Percentiles rank a stretch among this genome's conserved stretches.
Conservation (phyloP, 2,329 filamentous ascomycete species). For the Phaeosphaeriaceae sp. region DNA sequence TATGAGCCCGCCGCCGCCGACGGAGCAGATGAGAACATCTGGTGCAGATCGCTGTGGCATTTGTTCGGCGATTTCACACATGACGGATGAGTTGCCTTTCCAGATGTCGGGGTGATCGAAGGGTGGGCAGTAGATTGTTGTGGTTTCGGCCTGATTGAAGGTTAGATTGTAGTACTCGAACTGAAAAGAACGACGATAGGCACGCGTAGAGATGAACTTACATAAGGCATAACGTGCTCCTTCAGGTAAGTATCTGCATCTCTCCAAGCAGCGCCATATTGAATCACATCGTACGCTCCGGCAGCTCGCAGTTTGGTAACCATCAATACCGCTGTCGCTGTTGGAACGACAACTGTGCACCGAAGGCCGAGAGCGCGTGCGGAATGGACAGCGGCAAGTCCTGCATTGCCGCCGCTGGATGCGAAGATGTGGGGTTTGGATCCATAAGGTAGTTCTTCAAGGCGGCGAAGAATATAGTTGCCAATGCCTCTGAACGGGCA, state of each 20-base stretch:
- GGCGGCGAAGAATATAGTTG: constrained; percentile 67
- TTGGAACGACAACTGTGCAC: constrained; percentile 77
- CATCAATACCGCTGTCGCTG: constrained; percentile 70
- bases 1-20: constrained; percentile 81
- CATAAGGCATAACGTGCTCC: constrained; percentile 59
- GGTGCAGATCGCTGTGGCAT: constrained; percentile 55
- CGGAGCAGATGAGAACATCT: constrained; percentile 76
- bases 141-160: constrained; percentile 40
- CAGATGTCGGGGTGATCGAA: constrained; percentile 74
- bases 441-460: constrained; percentile 45
- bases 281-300: constrained; percentile 70
- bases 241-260: constrained; percentile 73
- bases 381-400: constrained; percentile 79
- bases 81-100: constrained; percentile 67
- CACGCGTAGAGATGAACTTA: constrained; percentile 16
- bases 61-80: constrained; percentile 58
- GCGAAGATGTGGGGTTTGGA: constrained; percentile 73
- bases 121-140: constrained; percentile 68
- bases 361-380: constrained; percentile 68
- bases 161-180: background rate
- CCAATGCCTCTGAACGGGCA: constrained; percentile 63
- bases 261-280: constrained; percentile 70
- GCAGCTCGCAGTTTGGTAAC: constrained; percentile 71
- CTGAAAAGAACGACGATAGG: background rate
- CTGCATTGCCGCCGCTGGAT: constrained; percentile 83